Conservation (phyloP, 2,329 filamentous ascomycete genomes). For the Blastomyces percursus region DNA sequence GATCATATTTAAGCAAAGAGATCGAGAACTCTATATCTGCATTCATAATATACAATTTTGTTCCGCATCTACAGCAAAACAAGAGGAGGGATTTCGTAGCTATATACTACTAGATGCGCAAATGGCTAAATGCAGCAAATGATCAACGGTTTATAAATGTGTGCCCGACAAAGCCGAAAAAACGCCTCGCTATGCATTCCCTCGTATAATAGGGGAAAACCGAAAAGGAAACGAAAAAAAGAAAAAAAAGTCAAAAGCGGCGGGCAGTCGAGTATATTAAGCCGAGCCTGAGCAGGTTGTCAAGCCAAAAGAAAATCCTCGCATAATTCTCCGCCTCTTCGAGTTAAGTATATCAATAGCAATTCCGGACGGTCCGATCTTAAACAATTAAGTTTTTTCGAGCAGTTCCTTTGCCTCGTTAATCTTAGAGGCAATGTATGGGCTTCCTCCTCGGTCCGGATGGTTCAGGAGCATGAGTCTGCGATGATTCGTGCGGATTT, state of each 20-base stretch:
- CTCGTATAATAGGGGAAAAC: background rate
- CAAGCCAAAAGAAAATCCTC: background rate
- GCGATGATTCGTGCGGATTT: conserved; percentile 88
- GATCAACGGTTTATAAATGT: background rate
- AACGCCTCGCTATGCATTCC: conserved; percentile 5
- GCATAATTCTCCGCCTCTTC: background rate
- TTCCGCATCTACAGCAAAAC: background rate
- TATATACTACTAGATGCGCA: background rate
- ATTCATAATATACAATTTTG: background rate
- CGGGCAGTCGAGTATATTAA: background rate
- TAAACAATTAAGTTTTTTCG: conserved; percentile 50
- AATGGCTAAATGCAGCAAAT: background rate
- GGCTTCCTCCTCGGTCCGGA: conserved; percentile 90
- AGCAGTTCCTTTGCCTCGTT: conserved; percentile 97
- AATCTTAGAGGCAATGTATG: conserved; percentile 92
- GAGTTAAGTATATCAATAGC: background rate
- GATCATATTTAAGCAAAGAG: background rate
- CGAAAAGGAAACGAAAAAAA: conserved; percentile 12
- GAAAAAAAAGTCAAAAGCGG: conserved; percentile 10
- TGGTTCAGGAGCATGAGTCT: conserved; percentile 96
- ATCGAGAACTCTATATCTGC: background rate
- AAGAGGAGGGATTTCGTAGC: conserved; percentile 3
- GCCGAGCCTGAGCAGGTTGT: background rate
- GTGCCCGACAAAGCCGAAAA: background rate
- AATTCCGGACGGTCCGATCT: background rate